A percentile compares a stretch with the other conserved stretches of the same genome.
These are phyloP conservation scores for Ustilago trichophora DNA, from an alignment of 1,284 basidiomycete genomes.

Conservation along the genomic window DNA sequence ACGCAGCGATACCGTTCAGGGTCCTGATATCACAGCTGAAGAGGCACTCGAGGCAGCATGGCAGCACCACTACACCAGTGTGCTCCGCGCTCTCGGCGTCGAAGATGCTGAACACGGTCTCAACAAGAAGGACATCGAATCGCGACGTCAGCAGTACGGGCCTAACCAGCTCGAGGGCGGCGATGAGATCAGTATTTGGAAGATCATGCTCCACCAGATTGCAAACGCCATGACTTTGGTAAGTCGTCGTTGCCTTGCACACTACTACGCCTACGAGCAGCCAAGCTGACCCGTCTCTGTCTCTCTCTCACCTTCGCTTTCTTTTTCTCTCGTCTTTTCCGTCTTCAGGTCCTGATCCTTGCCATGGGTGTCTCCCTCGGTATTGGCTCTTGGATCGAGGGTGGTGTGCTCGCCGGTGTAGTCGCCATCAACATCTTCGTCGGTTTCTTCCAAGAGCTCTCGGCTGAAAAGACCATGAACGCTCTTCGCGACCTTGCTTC, in stretches of 20 bases:
- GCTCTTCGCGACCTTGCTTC: conserved; percentile 72
- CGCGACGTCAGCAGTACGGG: conserved; percentile 54
- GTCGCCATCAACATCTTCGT: conserved; percentile 70
- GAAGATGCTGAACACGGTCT: conserved; percentile 52
- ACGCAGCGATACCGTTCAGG: conserved; percentile 42
- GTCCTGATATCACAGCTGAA: conserved; percentile 39
- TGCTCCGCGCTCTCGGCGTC: conserved; percentile 39
- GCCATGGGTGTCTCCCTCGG: conserved; percentile 76
- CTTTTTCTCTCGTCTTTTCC: neutral
- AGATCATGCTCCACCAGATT: conserved; percentile 60
- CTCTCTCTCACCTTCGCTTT: no score
- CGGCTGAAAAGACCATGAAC: conserved; percentile 73
- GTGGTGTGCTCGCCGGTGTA: conserved; percentile 74
- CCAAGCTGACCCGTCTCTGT: neutral
- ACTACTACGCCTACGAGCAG: no score
- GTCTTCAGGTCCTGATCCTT: conserved; percentile 68
- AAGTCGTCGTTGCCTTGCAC: no score
- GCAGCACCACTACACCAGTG: conserved; percentile 47
- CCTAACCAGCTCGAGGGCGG: conserved; percentile 61
- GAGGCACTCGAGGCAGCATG: conserved; percentile 33
- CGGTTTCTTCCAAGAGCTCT: conserved; percentile 72
- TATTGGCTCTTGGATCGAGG: conserved; percentile 73
- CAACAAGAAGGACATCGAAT: conserved; percentile 42
- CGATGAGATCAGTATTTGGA: conserved; percentile 54
- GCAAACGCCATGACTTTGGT: conserved; percentile 66